phyloP scores from a whole-genome alignment of 306 rosid species.

The Cotoneaster glaucophyllus region DNA sequence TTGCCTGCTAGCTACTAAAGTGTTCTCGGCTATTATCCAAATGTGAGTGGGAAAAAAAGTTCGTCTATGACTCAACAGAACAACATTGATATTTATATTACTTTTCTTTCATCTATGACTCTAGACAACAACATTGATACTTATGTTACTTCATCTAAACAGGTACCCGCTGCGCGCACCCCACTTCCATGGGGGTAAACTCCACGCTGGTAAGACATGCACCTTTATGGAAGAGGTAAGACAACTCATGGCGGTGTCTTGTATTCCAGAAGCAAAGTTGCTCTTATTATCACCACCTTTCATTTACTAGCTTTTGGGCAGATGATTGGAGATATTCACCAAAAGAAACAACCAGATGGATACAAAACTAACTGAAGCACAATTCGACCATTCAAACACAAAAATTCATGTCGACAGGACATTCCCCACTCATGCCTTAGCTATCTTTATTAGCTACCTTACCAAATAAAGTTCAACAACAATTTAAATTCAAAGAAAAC shows the following conservation, averaged over 20 bases:
- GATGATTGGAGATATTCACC: not conserved
- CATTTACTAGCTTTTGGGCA: not conserved
- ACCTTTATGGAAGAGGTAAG: not conserved
- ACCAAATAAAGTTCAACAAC: not conserved
- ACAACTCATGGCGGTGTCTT: not conserved
- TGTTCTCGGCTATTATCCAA: not conserved
- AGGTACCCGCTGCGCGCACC: not conserved
- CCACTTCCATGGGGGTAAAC: not conserved
- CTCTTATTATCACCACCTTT: not conserved
- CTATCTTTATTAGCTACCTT: not conserved
- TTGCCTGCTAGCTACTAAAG: not conserved
- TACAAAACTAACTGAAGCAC: not conserved
- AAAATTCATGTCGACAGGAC: not conserved
- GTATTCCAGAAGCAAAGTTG: not conserved
- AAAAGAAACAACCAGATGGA: conserved; percentile 1
- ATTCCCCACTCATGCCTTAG: not conserved
- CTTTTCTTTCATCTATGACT: not conserved
- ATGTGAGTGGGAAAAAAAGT: not conserved
- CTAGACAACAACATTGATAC: not conserved
- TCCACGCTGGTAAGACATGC: not conserved
- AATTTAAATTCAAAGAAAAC: conserved; percentile 5
- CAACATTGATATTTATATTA: not conserved
- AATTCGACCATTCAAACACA: not conserved
- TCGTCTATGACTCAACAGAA: not conserved
- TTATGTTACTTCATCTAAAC: not conserved